A percentile compares a stretch with the other conserved stretches of the same genome.
Evolutionary conservation across 2,329 filamentous ascomycete species (phyloP).

Genomic region (Berkeleyomyces rouxiae): DNA sequence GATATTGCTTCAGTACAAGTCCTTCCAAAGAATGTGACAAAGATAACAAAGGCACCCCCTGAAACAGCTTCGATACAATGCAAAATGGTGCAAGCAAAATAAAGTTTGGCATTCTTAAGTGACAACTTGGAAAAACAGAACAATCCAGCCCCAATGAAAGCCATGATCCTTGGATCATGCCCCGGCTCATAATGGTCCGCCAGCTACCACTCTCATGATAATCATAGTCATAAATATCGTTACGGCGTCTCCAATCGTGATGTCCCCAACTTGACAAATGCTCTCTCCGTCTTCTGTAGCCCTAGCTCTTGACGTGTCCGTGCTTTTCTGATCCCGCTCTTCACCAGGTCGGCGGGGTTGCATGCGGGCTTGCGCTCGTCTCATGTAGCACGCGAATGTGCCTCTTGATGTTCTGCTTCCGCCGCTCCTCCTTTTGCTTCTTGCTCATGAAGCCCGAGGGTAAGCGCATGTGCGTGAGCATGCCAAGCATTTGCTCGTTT

Average conservation of each 20-base stretch:
- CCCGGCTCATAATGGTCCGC: not conserved
- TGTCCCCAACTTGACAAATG: not conserved
- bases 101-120: not conserved
- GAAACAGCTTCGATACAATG: not conserved
- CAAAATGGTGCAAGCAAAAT: not conserved
- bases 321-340: not conserved
- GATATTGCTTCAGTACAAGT: too few relatives aligned
- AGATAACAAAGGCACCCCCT: not conserved
- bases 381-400: slow-evolving; percentile 24
- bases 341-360: not conserved
- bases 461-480: slow-evolving; percentile 6
- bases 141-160: not conserved
- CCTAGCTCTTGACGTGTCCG: not conserved
- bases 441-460: slow-evolving; percentile 9
- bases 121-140: not conserved
- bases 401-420: slow-evolving; percentile 22
- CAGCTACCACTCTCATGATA: not conserved
- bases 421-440: slow-evolving; percentile 19
- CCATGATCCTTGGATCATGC: not conserved
- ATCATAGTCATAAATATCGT: not conserved
- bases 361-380: slow-evolving; percentile 1
- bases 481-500: slow-evolving; percentile 8
- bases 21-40: too few relatives aligned
- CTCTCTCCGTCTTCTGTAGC: not conserved
- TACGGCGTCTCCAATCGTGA: not conserved